Base-by-base conservation (phyloP, 345 rosid genomes). In the Nasturtium officinale region DNA sequence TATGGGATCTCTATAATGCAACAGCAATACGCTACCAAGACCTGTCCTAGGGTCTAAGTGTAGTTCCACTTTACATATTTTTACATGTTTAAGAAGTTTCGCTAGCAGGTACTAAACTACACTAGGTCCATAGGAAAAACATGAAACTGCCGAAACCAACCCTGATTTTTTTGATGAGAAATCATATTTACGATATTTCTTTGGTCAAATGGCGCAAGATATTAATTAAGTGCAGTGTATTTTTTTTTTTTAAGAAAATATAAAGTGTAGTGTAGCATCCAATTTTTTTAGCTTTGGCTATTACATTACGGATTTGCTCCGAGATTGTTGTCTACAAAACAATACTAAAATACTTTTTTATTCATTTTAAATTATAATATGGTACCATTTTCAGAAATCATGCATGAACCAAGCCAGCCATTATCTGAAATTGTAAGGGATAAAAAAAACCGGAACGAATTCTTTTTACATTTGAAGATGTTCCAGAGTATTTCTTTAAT, bases 401-500 rank as follows among this genome's bases (percentile, higher is more conserved):
- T 73, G 46, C 77, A 65, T 73, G 71, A 64, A 73, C 58, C 71
- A 45, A 65, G 40, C 64, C 77, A 73, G 58, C 58, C 5, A 73
- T 62, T 46, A 61, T 61, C 62, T 72, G 68, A 50, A 25, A 23
- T 47, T 7, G 67, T 35, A 4, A 33, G 28, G 74, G n/a, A 59
- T 59, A 10, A 25, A 25, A 25, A 25, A 7, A 50, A 2, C 5
- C 25, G 15, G 8, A 15, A 4, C 9, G 0, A 45, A 43, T 8
- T 68, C 18, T 45, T 55, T 54, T 23, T 23, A 3, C 25, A 25
- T 37, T 52, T 35, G 1, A 26, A 26, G 18, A 35, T 37, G 58
- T 21, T 58, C 16, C 48, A 38, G 32, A 38, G 17, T 21, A 47
- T 59, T 70, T 11, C 11, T 59, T 48, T n/a, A n/a, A n/a, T n/a